phyloP scores from a whole-genome alignment of 306 rosid genomes.

The Vicia faba region DNA sequence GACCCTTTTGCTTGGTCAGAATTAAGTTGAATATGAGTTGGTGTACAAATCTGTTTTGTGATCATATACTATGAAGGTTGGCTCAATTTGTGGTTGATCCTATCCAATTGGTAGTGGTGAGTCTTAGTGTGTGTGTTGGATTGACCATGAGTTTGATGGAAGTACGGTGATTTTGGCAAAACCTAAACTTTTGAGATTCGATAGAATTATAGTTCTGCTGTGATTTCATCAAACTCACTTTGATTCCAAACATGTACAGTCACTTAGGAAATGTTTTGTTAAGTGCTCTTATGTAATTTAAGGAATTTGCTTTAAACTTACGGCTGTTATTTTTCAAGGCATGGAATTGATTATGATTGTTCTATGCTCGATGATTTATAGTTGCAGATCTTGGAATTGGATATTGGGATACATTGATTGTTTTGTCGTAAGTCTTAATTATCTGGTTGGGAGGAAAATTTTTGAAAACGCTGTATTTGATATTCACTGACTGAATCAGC shows the following conservation, averaged over 20 bases:
- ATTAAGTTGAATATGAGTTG: constrained; percentile 27
- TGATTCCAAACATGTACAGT: background rate
- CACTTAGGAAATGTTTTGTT: background rate
- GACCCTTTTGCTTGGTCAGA: constrained; percentile 19
- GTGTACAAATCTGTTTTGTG: background rate
- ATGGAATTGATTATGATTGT: background rate
- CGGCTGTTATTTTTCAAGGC: constrained; percentile 6
- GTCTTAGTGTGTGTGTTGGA: background rate
- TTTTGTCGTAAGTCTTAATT: constrained; percentile 5
- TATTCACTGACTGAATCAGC: background rate
- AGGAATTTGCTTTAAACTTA: constrained; percentile 8
- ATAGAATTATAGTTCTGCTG: background rate
- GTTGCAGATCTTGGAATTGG: constrained; percentile 19
- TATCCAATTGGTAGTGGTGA: background rate
- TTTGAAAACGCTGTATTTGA: constrained; percentile 5
- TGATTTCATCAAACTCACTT: background rate
- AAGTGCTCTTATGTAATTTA: constrained; percentile 8
- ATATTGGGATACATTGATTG: constrained; percentile 9
- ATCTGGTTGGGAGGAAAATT: background rate
- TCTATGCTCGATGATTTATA: background rate
- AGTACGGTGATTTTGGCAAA: background rate
- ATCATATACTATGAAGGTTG: background rate
- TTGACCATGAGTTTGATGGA: background rate
- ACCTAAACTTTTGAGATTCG: background rate
- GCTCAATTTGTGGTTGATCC: constrained; percentile 7